Evolutionary conservation across 106 monocot species (phyloP).

Genomic region (Dactylorhiza incarnata): DNA sequence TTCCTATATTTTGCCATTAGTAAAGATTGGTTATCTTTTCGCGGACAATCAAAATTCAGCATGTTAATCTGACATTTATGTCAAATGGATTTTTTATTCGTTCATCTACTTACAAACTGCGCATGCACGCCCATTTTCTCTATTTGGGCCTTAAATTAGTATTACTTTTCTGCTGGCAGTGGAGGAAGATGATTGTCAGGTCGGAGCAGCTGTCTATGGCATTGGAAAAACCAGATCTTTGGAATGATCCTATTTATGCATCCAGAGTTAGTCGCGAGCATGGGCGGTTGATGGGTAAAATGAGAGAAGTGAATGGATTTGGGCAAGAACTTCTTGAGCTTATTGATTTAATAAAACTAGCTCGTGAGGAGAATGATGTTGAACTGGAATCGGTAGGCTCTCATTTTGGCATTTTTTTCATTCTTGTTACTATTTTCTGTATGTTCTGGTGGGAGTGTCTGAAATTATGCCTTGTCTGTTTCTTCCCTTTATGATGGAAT

Average conservation of each 20-base stretch:
- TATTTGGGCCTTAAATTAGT: not conserved
- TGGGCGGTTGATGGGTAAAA: constrained; percentile 70
- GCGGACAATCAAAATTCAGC: too few species aligned
- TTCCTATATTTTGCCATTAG: too few species aligned
- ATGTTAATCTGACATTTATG: too few species aligned
- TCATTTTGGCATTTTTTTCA: constrained; percentile 20
- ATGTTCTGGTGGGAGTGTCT: not conserved
- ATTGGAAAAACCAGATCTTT: constrained; percentile 71
- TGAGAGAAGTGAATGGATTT: constrained; percentile 72
- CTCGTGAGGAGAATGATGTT: constrained; percentile 81
- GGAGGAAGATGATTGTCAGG: constrained; percentile 64
- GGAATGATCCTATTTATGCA: constrained; percentile 84
- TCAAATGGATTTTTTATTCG: too few species aligned
- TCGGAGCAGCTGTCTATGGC: constrained; percentile 48
- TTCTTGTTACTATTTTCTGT: not conserved
- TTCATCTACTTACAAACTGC: not conserved
- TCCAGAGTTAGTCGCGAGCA: constrained; percentile 89
- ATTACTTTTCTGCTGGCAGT: constrained; percentile 39
- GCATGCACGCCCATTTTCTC: not conserved
- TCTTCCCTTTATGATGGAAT: not conserved
- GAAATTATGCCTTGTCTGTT: not conserved
- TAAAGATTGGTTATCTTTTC: too few species aligned
- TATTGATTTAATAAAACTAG: constrained; percentile 90
- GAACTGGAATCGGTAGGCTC: constrained; percentile 69
- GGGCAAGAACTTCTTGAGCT: constrained; percentile 85